phyloP scores from a whole-genome alignment of 805 yeast genomes.

The Jamesozyma gamospora region DNA sequence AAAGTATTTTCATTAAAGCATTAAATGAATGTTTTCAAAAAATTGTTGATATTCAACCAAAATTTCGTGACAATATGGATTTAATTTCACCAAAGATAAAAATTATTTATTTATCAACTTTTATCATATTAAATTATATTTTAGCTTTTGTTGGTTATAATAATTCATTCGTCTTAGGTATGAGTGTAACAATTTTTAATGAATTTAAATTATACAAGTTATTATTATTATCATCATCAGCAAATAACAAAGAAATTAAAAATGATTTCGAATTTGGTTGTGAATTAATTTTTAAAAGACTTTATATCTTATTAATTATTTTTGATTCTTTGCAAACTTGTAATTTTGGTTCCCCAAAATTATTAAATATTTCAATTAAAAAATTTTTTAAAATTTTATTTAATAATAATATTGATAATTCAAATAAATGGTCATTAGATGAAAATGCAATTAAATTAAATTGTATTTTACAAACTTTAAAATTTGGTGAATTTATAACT shows the following conservation, averaged over 20 bases:
- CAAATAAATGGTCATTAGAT: conserved; percentile 23
- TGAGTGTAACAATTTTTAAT: conserved; percentile 44
- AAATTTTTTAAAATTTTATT: conserved; percentile 9
- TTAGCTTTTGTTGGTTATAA: conserved; percentile 50
- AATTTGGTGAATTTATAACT: conserved; percentile 20
- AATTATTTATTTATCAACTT: conserved; percentile 30
- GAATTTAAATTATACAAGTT: conserved; percentile 45
- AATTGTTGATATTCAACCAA: conserved; percentile 26
- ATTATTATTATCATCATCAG: conserved; percentile 11
- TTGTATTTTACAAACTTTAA: conserved; percentile 18
- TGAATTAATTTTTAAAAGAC: conserved; percentile 32
- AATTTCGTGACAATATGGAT: conserved; percentile 21
- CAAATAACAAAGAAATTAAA: conserved; percentile 8
- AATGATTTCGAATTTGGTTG: conserved; percentile 24
- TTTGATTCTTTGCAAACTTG: conserved; percentile 45
- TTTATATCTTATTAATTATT: conserved; percentile 38
- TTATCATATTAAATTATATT: conserved; percentile 43
- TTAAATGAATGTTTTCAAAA: conserved; percentile 26
- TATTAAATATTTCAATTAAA: conserved; percentile 22
- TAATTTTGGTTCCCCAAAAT: conserved; percentile 40
- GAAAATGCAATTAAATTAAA: conserved; percentile 14
- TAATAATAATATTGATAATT: conserved; percentile 6
- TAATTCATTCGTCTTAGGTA: conserved; percentile 47
- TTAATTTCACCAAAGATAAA: conserved; percentile 25
- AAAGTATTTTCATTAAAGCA: conserved; percentile 21